Evolutionary conservation across 495 filamentous ascomycete genomes (phyloP).

Genomic region (Neurospora sublineolata): DNA sequence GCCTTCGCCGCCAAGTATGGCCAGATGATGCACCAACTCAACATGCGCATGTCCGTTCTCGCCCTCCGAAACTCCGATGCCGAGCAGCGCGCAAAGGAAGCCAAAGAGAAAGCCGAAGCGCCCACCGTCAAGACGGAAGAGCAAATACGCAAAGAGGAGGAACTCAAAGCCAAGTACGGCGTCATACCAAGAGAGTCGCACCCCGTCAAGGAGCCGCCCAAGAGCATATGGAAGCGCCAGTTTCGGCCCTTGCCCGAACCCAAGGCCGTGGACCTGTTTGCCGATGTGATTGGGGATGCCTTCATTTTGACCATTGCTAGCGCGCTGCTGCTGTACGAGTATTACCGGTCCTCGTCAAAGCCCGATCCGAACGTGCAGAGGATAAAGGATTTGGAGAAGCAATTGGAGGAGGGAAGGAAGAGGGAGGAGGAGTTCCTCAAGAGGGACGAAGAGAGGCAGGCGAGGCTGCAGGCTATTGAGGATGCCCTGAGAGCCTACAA

Average conservation of each 20-base stretch:
- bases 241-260: conserved; percentile 71
- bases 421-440: conserved; percentile 52
- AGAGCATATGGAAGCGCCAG: conserved; percentile 39
- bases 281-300: conserved; percentile 82
- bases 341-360: conserved; percentile 61
- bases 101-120: conserved; percentile 53
- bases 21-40: conserved; percentile 78
- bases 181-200: conserved; percentile 26
- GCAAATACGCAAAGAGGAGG: conserved; percentile 52
- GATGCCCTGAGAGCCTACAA: conserved; percentile 53
- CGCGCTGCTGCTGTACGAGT: conserved; percentile 71
- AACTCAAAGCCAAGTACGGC: conserved; percentile 33
- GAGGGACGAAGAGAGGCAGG: conserved; percentile 46
- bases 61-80: conserved; percentile 67
- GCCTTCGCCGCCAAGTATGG: conserved; percentile 54
- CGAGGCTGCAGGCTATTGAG: conserved; percentile 53
- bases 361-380: conserved; percentile 52
- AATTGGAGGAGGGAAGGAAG: conserved; percentile 44
- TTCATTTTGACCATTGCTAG: conserved; percentile 81
- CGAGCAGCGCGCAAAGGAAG: conserved; percentile 39
- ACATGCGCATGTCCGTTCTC: conserved; percentile 85
- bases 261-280: conserved; percentile 92
- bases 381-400: conserved; percentile 60
- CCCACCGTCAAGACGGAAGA: conserved; percentile 75
- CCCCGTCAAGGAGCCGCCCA: conserved; percentile 19